Conservation (phyloP, 106 monocot genomes). For the Allium fistulosum region DNA sequence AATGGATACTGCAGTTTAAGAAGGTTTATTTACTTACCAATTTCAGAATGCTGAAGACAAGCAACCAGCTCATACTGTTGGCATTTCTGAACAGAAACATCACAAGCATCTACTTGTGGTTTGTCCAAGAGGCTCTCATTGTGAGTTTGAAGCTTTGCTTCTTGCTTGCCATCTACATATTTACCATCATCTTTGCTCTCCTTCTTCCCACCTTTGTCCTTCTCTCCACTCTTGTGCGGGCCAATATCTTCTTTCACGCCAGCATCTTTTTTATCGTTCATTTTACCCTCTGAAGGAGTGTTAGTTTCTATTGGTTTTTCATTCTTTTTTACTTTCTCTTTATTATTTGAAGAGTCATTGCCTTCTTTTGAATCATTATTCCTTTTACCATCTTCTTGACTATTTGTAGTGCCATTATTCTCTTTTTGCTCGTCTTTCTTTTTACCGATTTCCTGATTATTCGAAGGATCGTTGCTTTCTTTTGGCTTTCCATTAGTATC, state of each 20-base stretch:
- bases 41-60: constrained; percentile 25
- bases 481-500: neutral
- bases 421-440: neutral
- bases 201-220: neutral
- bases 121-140: neutral
- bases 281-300: neutral
- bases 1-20: neutral
- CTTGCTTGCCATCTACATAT: neutral
- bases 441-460: neutral
- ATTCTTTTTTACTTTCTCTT: neutral
- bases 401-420: neutral
- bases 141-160: neutral
- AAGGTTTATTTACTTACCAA: constrained; percentile 23
- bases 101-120: constrained; percentile 11
- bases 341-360: neutral
- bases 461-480: constrained; percentile 1
- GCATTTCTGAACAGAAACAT: constrained; percentile 12
- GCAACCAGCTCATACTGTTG: constrained; percentile 16
- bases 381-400: neutral
- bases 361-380: neutral
- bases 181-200: neutral
- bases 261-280: neutral
- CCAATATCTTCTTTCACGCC: neutral
- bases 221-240: neutral
- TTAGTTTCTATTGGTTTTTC: neutral